Percentiles rank a stretch among this genome's conserved stretches.
These are phyloP conservation scores for Eremothecium gossypii DNA, from an alignment of 1,139 yeast species.

Conservation along the genomic window DNA sequence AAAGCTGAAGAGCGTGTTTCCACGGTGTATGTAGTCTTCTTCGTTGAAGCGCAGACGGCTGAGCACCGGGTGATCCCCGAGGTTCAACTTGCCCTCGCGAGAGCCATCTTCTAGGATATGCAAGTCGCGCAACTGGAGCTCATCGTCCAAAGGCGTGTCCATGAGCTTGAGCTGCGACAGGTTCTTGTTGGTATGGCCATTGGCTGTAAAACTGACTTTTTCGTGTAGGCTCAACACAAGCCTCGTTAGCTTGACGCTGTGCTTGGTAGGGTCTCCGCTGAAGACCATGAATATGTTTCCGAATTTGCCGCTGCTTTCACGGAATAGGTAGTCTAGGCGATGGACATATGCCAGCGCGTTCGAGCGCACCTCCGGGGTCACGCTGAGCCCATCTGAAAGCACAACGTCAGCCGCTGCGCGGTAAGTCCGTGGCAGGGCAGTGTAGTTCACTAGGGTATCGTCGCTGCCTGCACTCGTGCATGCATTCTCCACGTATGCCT, in stretches of 20 bases:
- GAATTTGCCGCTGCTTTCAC: slow-evolving; percentile 18
- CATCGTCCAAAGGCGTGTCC: slow-evolving; percentile 8
- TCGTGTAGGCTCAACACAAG: slow-evolving; percentile 22
- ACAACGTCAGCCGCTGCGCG: background rate
- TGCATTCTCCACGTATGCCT: background rate
- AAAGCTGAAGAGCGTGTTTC: slow-evolving; percentile 26
- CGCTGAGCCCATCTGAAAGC: background rate
- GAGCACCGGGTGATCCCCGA: slow-evolving; percentile 17
- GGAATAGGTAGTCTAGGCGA: slow-evolving; percentile 21
- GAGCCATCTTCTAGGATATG: slow-evolving; percentile 7
- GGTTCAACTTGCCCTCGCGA: slow-evolving; percentile 19
- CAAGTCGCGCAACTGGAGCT: background rate
- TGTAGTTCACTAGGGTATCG: background rate
- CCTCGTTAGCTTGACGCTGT: slow-evolving; percentile 13
- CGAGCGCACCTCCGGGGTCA: slow-evolving; percentile 15
- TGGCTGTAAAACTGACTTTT: slow-evolving; percentile 20
- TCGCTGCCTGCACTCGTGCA: background rate
- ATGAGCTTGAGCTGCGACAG: slow-evolving; percentile 20
- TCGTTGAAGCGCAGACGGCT: slow-evolving; percentile 22
- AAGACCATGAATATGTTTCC: slow-evolving; percentile 19
- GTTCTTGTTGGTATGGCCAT: slow-evolving; percentile 23
- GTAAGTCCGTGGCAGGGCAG: background rate
- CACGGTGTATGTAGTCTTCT: slow-evolving; percentile 26
- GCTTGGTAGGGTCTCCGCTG: slow-evolving; percentile 8
- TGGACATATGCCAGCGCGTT: slow-evolving; percentile 16